Conservation (phyloP, 192 early-diverging fungal genomes). For the Allomyces javanicus region DNA sequence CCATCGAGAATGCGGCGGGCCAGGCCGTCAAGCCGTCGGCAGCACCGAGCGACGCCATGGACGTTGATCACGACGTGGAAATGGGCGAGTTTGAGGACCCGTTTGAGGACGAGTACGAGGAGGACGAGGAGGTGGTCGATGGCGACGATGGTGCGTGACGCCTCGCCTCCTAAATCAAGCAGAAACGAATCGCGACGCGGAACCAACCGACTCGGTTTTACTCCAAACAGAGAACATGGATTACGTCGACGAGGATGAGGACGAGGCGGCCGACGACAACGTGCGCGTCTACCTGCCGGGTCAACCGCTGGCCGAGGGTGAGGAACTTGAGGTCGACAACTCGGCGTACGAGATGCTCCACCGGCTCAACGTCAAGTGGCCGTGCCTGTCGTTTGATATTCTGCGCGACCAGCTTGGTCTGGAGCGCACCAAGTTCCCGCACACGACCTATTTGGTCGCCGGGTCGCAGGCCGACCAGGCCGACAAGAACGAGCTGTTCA, state of each 20-base stretch:
- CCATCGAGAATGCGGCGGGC: conserved; percentile 12
- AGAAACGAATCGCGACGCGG: conserved; percentile 12
- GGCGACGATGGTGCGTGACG: conserved; percentile 10
- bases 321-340: conserved; percentile 85
- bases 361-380: conserved; percentile 77
- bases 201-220: conserved; percentile 2
- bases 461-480: conserved; percentile 74
- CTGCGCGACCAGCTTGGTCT: conserved; percentile 67
- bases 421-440: conserved; percentile 66
- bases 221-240: conserved; percentile 21
- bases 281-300: conserved; percentile 75
- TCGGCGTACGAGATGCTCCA: conserved; percentile 95
- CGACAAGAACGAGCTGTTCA: conserved; percentile 71
- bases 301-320: conserved; percentile 58
- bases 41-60: conserved; percentile 13
- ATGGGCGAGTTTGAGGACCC: conserved; percentile 86
- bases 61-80: conserved; percentile 29
- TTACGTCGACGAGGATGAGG: conserved; percentile 32
- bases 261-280: conserved; percentile 35
- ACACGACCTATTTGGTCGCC: conserved; percentile 78
- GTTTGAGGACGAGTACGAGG: conserved; percentile 70
- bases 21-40: conserved; percentile 1
- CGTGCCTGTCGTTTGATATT: conserved; percentile 91
- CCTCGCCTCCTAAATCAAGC: conserved; percentile 3
- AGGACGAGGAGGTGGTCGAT: conserved; percentile 29